Evolutionary conservation across 805 yeast genomes (phyloP), one percentile per base, ranked within the genome.

Genomic region (Sungouiozyma intestinalis): DNA sequence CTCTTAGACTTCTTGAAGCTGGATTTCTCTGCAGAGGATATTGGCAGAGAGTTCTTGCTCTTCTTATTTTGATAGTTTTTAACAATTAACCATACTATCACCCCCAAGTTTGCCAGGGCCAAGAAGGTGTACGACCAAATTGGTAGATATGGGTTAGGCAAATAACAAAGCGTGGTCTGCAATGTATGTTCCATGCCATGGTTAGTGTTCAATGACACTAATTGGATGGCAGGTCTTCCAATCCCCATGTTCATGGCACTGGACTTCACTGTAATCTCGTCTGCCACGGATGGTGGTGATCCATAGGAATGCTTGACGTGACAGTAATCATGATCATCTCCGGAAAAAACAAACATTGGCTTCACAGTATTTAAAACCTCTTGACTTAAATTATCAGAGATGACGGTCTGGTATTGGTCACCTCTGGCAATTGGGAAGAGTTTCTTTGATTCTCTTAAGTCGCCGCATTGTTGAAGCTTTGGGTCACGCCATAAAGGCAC

Each of bases 311-410:
- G 97, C 16, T 65, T 63, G 24, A 81, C 72, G 49, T 83, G 85
- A 60, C 99, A 92, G 52, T 85, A 87, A 60, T 92, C 98, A 64
- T 92, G 99, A 59, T 92, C 98, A 60, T 92, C 99, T 1, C 98
- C 99, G 4, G 94, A 77, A 55, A 87, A 85, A 3, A 84, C 70
- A 9, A 79, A 60, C 14, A 68, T 68, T 0, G 99, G 99, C 37
- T 72, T 63, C 1, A 90, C 58, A 8, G 62, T 65, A 5, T 68
- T 52, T 36, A 92, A 62, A 4, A 92, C 69, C 16, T 74, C 71
- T 34, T 75, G 70, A 0, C 90, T 67, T 3, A 81, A 54, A 2
- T 71, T 73, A 24, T 73, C 65, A 40, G 79, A 82, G 8, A 92
- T 69, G n/a, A 85, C 90, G 0, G 95, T 88, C 62, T 88, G 95